phyloP scores from a whole-genome alignment of 129 eudicot species.

The Erigeron canadensis region DNA sequence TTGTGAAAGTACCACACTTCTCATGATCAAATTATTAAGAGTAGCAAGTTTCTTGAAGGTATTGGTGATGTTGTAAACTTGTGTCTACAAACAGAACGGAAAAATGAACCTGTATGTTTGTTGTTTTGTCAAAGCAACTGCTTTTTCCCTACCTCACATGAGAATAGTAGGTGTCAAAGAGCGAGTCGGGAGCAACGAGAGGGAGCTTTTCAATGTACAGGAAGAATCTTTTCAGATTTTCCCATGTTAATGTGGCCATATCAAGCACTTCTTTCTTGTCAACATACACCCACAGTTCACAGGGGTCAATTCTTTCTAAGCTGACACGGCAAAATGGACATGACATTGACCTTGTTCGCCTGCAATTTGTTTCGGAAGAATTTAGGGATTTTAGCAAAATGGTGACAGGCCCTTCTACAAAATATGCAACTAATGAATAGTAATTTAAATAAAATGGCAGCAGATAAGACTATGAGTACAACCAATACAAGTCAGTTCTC shows the following conservation, averaged over 20 bases:
- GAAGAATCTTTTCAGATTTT: conserved; percentile 57
- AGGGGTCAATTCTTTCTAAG: conserved; percentile 50
- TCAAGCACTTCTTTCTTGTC: conserved; percentile 53
- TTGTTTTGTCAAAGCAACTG: background rate
- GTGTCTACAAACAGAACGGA: conserved; percentile 4
- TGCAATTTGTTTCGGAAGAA: conserved; percentile 19
- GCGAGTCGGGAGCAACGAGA: conserved; percentile 39
- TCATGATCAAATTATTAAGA: background rate
- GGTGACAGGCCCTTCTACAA: background rate
- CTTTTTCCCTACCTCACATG: conserved; percentile 45
- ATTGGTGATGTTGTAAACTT: background rate
- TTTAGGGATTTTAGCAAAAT: background rate
- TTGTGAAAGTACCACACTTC: background rate
- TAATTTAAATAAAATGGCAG: background rate
- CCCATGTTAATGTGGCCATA: conserved; percentile 45
- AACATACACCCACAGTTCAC: conserved; percentile 62
- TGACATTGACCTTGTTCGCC: conserved; percentile 58
- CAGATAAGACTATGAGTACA: no score
- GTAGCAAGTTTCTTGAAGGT: background rate
- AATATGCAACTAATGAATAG: background rate
- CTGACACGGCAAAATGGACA: conserved; percentile 78
- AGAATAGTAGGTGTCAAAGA: conserved; percentile 44
- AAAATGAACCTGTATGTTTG: background rate
- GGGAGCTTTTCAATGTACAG: conserved; percentile 67
- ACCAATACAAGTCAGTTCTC: no score